Base-by-base conservation (phyloP, 257 asterid genomes). In the Solanum ossicruentum region DNA sequence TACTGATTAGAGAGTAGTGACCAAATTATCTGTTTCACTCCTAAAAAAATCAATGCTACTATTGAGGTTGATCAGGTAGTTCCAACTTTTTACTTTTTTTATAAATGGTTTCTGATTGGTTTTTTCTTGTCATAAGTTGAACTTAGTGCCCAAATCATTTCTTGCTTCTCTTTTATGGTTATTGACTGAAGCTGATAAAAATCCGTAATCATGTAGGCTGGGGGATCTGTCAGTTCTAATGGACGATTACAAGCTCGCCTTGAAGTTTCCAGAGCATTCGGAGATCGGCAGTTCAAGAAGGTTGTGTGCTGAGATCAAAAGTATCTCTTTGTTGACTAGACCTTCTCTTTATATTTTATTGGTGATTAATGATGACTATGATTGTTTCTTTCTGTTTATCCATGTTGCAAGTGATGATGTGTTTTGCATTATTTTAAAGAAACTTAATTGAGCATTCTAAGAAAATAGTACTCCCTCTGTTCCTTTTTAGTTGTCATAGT, bases 241-340 rank as follows among this genome's bases (percentile, higher is more conserved):
- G 99, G 99, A 61, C 91, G 99, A 49, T 80, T 95, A 88, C 99
- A 94, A 85, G 99, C 95, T 51, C 94, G 97, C 52, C 99, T 95
- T 89, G 96, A 94, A 92, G 99, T 95, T 86, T 95, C 99, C 84
- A 91, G 99, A 91, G 99, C 99, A 69, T 94, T 95, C 58, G 98
- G 99, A 61, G 99, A 95, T 89, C 85, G 97, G 84, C 97, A 93
- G 57, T 95, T 95, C 92, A 95, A 95, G 91, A 95, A 95, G 99
- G 99, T 94, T 58, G 26, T 75, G 20, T 80, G 10, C 45, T 82
- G 8, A 60, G 56, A 65, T 17, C 18, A 39, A 17, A 69, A 17
- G 26, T 69, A 69, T 69, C 78, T 69, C 78, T 9, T 36, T 69
- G 51, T 39, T 69, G 23, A 69, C 78, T n/a, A 16, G 43, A 47